Percentiles rank a stretch among this genome's conserved stretches.
Evolutionary conservation across 2,329 filamentous ascomycete species (phyloP).

Genomic region (Didymella lethalis): DNA sequence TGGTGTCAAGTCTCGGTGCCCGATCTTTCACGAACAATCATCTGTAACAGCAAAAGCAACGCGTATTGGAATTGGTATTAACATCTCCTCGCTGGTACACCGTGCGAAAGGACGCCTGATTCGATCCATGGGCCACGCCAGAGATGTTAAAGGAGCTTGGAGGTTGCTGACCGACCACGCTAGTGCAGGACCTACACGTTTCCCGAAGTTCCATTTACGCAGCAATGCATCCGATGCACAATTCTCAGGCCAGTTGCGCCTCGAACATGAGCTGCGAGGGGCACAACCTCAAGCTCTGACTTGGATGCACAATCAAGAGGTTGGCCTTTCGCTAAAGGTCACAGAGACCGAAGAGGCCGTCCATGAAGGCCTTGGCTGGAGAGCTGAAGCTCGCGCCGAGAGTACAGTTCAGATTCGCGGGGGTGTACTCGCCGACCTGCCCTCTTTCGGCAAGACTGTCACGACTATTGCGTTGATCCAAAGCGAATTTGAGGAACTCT

Average conservation of each 20-base stretch:
- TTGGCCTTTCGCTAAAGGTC: conserved; percentile 26
- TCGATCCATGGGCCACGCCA: not conserved
- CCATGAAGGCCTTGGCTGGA: conserved; percentile 62
- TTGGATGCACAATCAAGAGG: conserved; percentile 69
- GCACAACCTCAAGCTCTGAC: conserved; percentile 64
- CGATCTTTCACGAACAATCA: conserved; percentile 31
- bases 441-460: conserved; percentile 73
- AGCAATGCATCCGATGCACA: conserved; percentile 51
- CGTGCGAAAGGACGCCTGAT: conserved; percentile 50
- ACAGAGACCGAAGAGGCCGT: conserved; percentile 66
- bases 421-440: conserved; percentile 69
- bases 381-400: conserved; percentile 63
- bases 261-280: conserved; percentile 51
- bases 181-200: conserved; percentile 40
- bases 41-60: conserved; percentile 31
- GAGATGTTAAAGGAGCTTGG: conserved; percentile 50
- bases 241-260: conserved; percentile 46
- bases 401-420: conserved; percentile 58
- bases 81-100: conserved; percentile 55
- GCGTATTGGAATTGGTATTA: conserved; percentile 53
- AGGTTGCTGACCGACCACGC: conserved; percentile 58
- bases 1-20: conserved; percentile 58
- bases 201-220: conserved; percentile 53
- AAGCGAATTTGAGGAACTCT: conserved; percentile 47
- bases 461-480: conserved; percentile 66